Base-by-base conservation (phyloP, 768 basidiomycete genomes). In the Podaxis sp. region DNA sequence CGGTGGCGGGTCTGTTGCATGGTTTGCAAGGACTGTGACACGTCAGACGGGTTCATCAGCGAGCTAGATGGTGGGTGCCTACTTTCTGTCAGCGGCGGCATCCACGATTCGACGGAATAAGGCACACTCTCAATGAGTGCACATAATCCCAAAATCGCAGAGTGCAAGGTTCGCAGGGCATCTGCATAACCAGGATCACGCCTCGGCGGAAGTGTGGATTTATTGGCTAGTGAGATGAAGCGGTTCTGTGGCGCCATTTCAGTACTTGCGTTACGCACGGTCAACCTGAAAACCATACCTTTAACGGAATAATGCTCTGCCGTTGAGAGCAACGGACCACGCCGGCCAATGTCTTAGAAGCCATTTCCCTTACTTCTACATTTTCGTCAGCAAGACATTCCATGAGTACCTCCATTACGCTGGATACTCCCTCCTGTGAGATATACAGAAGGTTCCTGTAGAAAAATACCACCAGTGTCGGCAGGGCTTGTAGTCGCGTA, bases 71-170 rank as follows among this genome's bases (percentile, higher is more conserved):
- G 56, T 58, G 8, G n/a, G 42, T 58, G 67, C 78, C 44, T 68
- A 90, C 90, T 84, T 79, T 92, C 90, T 39, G 90, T 90, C 57
- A 93, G 79, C 19, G 89, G 78, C 33, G 90, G 90, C 83, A 96
- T 87, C 90, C 95, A 98, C 51, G 87, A 82, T 68, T 96, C 96
- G 2, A 97, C 91, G 11, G 95, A 94, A 77, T 96, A 97, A 12
- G 96, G 96, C 75, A 91, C 92, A 62, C 95, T 96, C 72, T 94
- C 92, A 56, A 98, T 85, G 51, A 98, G 81, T 9, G 96, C 92
- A 68, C 92, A 93, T 57, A 95, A 81, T 33, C 96, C 96, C 55
- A 98, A 83, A 58, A 98, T 89, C 5, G 92, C 95, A 33, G 92
- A 92, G 72, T 97, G 95, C 61, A 96, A 80, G 53, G 83, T 81